Evolutionary conservation across 257 asterid species (phyloP), one percentile per base, ranked within the genome.

Genomic region (Plantago elongata): DNA sequence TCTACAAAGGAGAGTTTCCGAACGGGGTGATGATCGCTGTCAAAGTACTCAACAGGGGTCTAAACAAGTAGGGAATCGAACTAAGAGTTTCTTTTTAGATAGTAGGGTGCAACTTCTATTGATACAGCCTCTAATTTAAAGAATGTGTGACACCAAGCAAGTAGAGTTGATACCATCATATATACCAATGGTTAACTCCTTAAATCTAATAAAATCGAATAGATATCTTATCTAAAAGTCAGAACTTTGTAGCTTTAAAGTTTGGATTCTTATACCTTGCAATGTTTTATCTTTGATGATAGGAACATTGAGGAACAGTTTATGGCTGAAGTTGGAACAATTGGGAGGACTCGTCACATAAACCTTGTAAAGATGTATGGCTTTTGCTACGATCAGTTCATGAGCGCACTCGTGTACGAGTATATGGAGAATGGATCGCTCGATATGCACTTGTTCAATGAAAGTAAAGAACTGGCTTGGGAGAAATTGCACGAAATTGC

Each of bases 311-410:
- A 77, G 64, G 65, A 73, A 64, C 79, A 73, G 69, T 77, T 77
- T 64, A 69, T 72, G 82, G 78, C 78, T 15, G 76, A 77, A 17
- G 72, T 66, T 16, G 76, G 76, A 14, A 75, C 77, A 2, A 75
- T 75, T 30, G 80, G 74, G 45, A 63, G 71, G 50, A 75, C 77
- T 52, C 74, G 66, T 61, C 77, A 72, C 13, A 68, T 64, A 51
- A 56, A 76, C 17, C 27, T 76, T 30, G 81, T 76, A 38, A 60
- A 72, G 38, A 27, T 76, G 0, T 76, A 68, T 16, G 81, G 77
- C 22, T 76, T 76, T n/a, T 76, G 75, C 70, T 68, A 67, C 16
- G 83, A 78, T 57, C 61, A 63, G 5, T 78, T 45, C 45, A 74
- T 67, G 71, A 69, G 71, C 22, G 73, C 80, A 0, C 74, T 78